Evolutionary conservation across 768 basidiomycete species (phyloP).

Genomic region (Auriscalpium microsporum): DNA sequence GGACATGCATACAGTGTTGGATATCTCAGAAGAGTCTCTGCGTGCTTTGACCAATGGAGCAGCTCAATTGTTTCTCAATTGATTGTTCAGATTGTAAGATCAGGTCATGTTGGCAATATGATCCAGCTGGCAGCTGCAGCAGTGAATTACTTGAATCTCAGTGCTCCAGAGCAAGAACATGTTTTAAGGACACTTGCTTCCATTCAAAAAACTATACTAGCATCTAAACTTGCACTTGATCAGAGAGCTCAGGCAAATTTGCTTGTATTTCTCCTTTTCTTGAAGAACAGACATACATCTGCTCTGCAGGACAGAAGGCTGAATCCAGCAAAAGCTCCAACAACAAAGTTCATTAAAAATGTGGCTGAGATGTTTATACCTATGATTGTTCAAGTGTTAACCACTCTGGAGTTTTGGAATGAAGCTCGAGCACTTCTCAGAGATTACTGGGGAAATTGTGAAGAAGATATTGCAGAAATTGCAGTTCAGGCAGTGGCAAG

Average conservation of each 20-base stretch:
- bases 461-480: background rate
- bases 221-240: too few relatives aligned
- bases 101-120: background rate
- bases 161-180: background rate
- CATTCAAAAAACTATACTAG: background rate
- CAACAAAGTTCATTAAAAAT: background rate
- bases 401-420: background rate
- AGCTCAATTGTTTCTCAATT: background rate
- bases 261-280: background rate
- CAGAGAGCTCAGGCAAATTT: background rate
- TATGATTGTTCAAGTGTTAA: background rate
- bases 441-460: background rate
- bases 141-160: background rate
- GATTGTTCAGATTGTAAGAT: background rate
- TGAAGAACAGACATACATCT: background rate
- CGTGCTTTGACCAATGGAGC: conserved; percentile 1
- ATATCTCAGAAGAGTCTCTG: background rate
- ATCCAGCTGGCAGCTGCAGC: background rate
- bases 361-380: background rate
- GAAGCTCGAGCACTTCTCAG: background rate
- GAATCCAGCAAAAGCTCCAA: background rate
- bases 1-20: background rate
- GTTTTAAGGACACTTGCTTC: background rate
- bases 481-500: background rate
- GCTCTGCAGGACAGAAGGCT: background rate